These are phyloP conservation scores for Canavalia ensiformis DNA, from an alignment of 306 rosid species.

Conservation along the genomic window DNA sequence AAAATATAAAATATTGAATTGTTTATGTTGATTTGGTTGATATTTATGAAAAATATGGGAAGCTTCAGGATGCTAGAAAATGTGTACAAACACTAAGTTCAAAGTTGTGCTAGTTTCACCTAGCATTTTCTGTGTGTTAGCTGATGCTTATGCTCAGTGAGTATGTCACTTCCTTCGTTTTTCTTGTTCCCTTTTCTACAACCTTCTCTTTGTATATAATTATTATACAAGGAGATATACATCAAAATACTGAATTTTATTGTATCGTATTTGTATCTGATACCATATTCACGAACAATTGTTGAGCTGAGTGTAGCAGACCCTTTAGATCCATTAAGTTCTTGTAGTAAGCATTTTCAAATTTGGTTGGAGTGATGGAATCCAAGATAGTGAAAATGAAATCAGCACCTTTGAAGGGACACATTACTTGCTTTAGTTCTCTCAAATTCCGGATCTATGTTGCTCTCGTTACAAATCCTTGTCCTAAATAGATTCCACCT, in stretches of 20 bases:
- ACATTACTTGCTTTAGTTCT: no score
- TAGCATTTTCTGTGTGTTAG: conserved; percentile 68
- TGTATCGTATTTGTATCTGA: neutral
- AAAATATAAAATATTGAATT: conserved; percentile 58
- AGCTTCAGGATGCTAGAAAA: conserved; percentile 65
- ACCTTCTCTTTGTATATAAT: neutral
- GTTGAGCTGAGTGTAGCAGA: no score
- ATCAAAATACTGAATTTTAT: conserved; percentile 6
- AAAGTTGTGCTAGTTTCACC: conserved; percentile 69
- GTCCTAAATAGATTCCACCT: no score
- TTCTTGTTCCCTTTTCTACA: conserved; percentile 1
- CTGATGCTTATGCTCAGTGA: conserved; percentile 87
- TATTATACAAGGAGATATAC: neutral
- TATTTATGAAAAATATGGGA: conserved; percentile 83
- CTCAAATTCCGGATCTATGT: no score
- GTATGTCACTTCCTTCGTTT: conserved; percentile 43
- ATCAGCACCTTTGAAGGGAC: no score
- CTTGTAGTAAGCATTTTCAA: no score
- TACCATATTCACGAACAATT: no score
- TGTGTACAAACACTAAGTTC: conserved; percentile 67
- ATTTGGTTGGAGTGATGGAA: no score
- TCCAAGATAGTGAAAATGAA: no score
- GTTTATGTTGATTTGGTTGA: conserved; percentile 76
- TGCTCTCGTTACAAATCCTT: no score
- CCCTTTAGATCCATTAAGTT: no score